Base-by-base conservation (phyloP, 2,329 filamentous ascomycete species). In the Clonostachys byssicola region DNA sequence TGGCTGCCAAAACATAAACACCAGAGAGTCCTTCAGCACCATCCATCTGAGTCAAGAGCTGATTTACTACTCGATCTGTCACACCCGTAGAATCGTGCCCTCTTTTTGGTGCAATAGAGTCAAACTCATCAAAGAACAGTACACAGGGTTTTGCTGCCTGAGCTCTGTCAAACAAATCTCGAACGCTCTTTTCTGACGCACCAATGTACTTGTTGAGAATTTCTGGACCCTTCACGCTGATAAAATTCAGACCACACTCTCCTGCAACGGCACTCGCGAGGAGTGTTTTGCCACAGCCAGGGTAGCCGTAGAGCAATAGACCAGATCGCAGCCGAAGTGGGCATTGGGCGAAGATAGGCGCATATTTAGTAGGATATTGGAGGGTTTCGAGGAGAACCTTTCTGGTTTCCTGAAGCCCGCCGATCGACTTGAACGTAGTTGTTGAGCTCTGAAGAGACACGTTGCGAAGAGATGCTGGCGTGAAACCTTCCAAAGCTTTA, bases 121-220 rank as follows among this genome's bases (percentile, higher is more conserved):
- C 94, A 61, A 99, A 99, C 65, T 99, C 94, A 61, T 99, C 94
- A 61, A 99, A 99, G 76, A 99, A 99, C 9, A 99, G 75, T 5
- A 99, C 89, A 57, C 94, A 97, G 0, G 95, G 95, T 50, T 87
- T 84, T 5, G 94, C 94, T 4, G 94, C 92, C 60, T 86, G 85
- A 0, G 94, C 94, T 40, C 94, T 83, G 62, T 96, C 92, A 60
- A 99, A 99, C 2, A 99, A 75, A 64, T 99, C 94, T 40, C 95
- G 85, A 7, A 99, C 92, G 51, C 85, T 91, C 75, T 99, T 99
- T 61, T 99, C 94, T 30, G 89, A 95, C 1, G 94, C 94, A 60
- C 94, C 94, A 49, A 99, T 99, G 65, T 99, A 99, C 70, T 99
- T 99, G 75, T 99, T 99, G 47, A 99, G 72, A 49, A 99, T 97